A percentile compares a stretch with the other conserved stretches of the same genome.
These are phyloP conservation scores for Pseudocercospora cruenta DNA, from an alignment of 2,329 filamentous ascomycete species.

Conservation along the genomic window DNA sequence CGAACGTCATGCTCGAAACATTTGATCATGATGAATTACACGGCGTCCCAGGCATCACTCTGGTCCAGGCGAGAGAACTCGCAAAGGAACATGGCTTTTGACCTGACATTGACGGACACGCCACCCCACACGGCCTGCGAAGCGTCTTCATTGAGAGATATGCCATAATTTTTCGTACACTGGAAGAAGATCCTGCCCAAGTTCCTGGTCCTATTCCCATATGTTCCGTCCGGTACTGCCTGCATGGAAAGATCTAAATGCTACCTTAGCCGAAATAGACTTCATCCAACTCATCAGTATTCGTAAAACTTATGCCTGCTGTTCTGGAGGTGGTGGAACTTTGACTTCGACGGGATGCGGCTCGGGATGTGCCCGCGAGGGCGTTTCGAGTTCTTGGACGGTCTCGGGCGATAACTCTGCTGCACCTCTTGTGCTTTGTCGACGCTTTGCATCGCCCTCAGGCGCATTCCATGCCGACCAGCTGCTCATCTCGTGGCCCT, in stretches of 20 bases:
- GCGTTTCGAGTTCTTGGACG: conserved; percentile 1
- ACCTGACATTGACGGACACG: neutral
- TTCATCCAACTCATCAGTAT: neutral
- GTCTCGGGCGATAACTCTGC: neutral
- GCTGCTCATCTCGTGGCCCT: conserved; percentile 1
- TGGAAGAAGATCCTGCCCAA: neutral
- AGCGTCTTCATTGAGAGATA: neutral
- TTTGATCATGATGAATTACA: too few relatives aligned
- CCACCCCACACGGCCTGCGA: neutral
- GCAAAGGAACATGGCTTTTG: too few relatives aligned
- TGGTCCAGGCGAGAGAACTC: too few relatives aligned
- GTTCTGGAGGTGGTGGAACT: neutral
- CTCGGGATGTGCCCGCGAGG: neutral
- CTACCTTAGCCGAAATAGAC: neutral
- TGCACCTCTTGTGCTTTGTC: neutral
- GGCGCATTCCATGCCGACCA: neutral
- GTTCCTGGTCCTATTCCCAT: neutral
- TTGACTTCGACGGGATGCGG: neutral
- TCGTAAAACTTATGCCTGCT: neutral
- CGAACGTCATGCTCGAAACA: too few relatives aligned
- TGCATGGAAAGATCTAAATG: neutral
- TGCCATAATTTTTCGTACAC: neutral
- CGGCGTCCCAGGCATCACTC: too few relatives aligned
- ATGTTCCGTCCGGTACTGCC: neutral
- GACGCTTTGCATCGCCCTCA: neutral